These are phyloP conservation scores for Umbelopsis sp. DNA, from an alignment of 192 early-diverging fungal genomes.

Conservation along the genomic window DNA sequence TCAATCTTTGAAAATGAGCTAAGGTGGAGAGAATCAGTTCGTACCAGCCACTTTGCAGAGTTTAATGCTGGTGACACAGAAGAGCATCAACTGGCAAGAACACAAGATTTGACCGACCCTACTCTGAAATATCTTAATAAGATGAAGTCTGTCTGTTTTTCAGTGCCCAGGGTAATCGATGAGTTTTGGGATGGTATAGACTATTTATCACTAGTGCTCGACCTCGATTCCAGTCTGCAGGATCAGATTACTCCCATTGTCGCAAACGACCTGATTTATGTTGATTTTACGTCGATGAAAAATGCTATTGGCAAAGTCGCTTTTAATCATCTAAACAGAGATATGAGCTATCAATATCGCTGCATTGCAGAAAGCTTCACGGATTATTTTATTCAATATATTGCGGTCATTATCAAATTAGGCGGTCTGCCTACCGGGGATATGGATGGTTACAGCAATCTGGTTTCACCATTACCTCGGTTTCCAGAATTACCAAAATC, in stretches of 20 bases:
- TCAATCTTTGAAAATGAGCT: neutral
- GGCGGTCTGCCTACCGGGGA: neutral
- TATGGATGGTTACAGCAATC: neutral
- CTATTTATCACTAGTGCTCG: neutral
- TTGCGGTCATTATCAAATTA: neutral
- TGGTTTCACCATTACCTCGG: neutral
- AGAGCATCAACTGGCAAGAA: neutral
- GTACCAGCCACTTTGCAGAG: slow-evolving; percentile 1
- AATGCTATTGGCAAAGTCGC: slow-evolving; percentile 9
- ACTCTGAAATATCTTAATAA: neutral
- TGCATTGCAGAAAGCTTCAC: slow-evolving; percentile 17
- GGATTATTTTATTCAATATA: slow-evolving; percentile 5
- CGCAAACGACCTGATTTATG: neutral
- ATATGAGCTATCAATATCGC: neutral
- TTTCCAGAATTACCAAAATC: neutral
- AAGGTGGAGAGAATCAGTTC: neutral
- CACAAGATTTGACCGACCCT: neutral
- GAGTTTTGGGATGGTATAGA: neutral
- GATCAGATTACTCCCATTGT: neutral
- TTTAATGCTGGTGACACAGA: neutral
- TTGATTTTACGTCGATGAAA: neutral
- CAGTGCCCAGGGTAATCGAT: neutral
- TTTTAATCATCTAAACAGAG: neutral
- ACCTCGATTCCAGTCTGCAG: neutral
- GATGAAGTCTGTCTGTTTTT: neutral